Evolutionary conservation across 352 stramenopile species (phyloP), one percentile per base, ranked within the genome.

Genomic region (Pythium coloratum): DNA sequence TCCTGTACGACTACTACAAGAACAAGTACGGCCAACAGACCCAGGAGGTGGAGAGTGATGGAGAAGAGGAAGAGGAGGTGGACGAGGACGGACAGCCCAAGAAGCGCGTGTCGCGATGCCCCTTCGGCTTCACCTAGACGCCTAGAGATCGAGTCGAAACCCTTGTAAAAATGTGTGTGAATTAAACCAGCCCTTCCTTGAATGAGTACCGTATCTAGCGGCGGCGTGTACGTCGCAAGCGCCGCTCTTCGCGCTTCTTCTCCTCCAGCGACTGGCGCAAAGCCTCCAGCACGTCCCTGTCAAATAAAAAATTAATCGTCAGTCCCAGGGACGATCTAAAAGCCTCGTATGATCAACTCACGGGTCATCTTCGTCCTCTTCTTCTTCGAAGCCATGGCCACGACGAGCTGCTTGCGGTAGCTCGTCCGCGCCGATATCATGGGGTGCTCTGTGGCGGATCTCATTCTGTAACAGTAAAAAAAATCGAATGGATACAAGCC

Each of bases 211-310:
- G 53, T 60, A 46, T 58, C 81, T 55, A 84, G 8, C 78, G 82
- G 33, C 76, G 67, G 53, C 74, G 73, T 55, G 62, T 77, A 26
- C 84, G 78, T 26, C 81, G 73, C 58, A 63, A 26, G 36, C 76
- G 71, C 4, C 82, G 78, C 16, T 77, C 77, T 44, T 87, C 82
- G 7, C 77, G 75, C 68, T 91, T 92, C 62, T 86, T 84, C 61
- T 91, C 81, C 64, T 91, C 75, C 28, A 91, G 62, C 16, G 82
- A 92, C 1, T 84, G 76, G 28, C 76, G 72, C 30, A 91, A 44
- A 44, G 80, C 82, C 30, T 74, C 54, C n/a, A 86, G 9, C 28
- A 92, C 47, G 4, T 90, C 82, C 13, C 84, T 92, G 44, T 24
- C 12, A 3, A 64, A 33, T 32, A 61, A 28, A 20, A 32, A 9